Evolutionary conservation across 2,329 filamentous ascomycete species (phyloP).

Genomic region (Sporothrix brunneoviolacea): DNA sequence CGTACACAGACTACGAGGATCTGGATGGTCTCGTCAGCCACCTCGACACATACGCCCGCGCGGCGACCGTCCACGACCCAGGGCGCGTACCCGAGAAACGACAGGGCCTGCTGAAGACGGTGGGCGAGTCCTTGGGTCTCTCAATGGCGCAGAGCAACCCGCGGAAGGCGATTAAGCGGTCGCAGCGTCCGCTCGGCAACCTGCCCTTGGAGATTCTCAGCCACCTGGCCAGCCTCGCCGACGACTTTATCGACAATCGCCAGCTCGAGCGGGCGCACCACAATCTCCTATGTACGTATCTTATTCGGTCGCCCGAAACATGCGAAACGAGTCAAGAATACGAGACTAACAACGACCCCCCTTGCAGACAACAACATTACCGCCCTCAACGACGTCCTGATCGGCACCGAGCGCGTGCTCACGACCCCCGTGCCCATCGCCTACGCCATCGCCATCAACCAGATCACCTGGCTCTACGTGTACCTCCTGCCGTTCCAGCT

Average conservation of each 20-base stretch:
- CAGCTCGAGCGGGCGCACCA: slow-evolving; percentile 44
- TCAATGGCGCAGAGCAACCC: slow-evolving; percentile 63
- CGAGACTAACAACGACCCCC: not conserved
- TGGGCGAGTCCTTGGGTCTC: slow-evolving; percentile 59
- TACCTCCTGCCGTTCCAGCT: slow-evolving; percentile 67
- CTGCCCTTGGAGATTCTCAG: slow-evolving; percentile 63
- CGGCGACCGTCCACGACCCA: slow-evolving; percentile 31
- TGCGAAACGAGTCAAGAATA: no score
- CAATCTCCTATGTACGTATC: slow-evolving; percentile 32
- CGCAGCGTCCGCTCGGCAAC: slow-evolving; percentile 63
- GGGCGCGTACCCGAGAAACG: slow-evolving; percentile 24
- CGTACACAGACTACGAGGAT: slow-evolving; percentile 62
- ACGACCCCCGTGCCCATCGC: slow-evolving; percentile 65
- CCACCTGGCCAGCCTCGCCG: slow-evolving; percentile 56
- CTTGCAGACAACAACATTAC: slow-evolving; percentile 34
- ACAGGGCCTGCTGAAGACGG: slow-evolving; percentile 39
- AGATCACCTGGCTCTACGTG: slow-evolving; percentile 71
- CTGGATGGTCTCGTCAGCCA: slow-evolving; percentile 54
- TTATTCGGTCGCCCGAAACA: no score
- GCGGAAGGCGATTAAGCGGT: slow-evolving; percentile 58
- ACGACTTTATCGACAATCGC: slow-evolving; percentile 44
- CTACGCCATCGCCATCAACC: slow-evolving; percentile 66
- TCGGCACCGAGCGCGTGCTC: slow-evolving; percentile 61
- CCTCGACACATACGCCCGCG: slow-evolving; percentile 59
- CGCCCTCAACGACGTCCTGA: slow-evolving; percentile 56